Evolutionary conservation across 2,329 filamentous ascomycete species (phyloP).

Genomic region (Orbilia brochopaga): DNA sequence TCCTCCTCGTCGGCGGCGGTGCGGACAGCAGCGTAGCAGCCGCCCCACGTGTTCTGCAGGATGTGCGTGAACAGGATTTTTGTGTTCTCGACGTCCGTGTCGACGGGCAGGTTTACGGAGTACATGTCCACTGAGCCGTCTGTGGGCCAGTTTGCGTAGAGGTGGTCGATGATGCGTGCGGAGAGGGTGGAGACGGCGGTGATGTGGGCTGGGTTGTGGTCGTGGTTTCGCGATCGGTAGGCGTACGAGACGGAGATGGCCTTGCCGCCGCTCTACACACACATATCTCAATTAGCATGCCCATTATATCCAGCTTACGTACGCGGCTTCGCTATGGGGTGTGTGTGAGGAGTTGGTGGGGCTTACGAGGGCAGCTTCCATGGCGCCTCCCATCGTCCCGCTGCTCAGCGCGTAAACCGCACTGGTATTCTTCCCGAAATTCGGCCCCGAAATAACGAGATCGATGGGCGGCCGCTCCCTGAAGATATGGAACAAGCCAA

Average conservation of each 20-base stretch:
- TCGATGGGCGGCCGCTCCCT: constrained; percentile 73
- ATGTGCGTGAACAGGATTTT: constrained; percentile 84
- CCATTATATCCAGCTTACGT: no score
- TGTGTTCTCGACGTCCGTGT: constrained; percentile 71
- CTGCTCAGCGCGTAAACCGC: constrained; percentile 78
- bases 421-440: constrained; percentile 82
- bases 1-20: constrained; percentile 73
- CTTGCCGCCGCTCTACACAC: constrained; percentile 64
- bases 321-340: no score
- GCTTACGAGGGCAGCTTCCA: constrained; percentile 38
- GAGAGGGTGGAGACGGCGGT: constrained; percentile 75
- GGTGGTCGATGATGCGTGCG: constrained; percentile 77
- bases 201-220: constrained; percentile 72
- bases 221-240: constrained; percentile 84
- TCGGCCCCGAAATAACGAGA: constrained; percentile 76
- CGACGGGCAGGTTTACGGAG: constrained; percentile 84
- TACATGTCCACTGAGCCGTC: constrained; percentile 79
- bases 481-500: constrained; percentile 81
- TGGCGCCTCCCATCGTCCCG: constrained; percentile 61
- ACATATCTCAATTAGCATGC: background rate
- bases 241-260: constrained; percentile 87
- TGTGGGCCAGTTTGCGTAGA: constrained; percentile 74
- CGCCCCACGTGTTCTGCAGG: constrained; percentile 92
- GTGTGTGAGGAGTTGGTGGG: background rate
- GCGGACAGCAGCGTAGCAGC: constrained; percentile 71